Evolutionary conservation across 2,329 filamentous ascomycete species (phyloP), one percentile per base, ranked within the genome.

Genomic region (Diaporthe longicolla): DNA sequence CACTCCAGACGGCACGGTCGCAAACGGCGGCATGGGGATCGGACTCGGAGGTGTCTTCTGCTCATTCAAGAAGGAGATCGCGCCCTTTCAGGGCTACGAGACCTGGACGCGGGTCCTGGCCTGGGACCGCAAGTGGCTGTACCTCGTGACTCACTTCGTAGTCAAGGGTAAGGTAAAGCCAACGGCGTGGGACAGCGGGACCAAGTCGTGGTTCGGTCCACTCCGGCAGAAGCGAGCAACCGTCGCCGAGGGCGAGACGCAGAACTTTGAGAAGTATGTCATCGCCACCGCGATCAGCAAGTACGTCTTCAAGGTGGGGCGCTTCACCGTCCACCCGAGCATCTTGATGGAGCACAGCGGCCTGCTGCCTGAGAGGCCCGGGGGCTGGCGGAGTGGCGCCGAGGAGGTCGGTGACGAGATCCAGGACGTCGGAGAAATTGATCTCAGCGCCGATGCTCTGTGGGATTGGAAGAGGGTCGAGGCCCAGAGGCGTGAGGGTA

Each of bases 101-200:
- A 90, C 95, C 83, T 94, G 93, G 89, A 91, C 87, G 43, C 88
- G 92, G 55, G 81, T 96, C 19, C 86, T 95, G 26, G 84, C 86
- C 75, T 96, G 94, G 94, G 94, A 96, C 83, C 88, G 91, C 78
- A 96, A 96, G 84, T 96, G 94, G 94, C 79, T 95, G 74, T 95
- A 94, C 81, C 87, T 95, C 52, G 85, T 94, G 45, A 94, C 91
- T 29, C 93, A 94, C 80, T 95, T 94, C 77, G 88, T 95, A 9
- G 89, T 90, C 81, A 87, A 87, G 79, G 91, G 89, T 68, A 85
- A 87, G 52, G 90, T 90, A 11, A 84, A 82, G 77, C 91, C 91
- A 0, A 85, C 85, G 1, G 82, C 83, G 15, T 92, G 87, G 87
- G 85, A 89, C 70, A 85, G 88, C 74, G 82, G 81, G 40, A 85